A percentile compares a stretch with the other conserved stretches of the same genome.
Evolutionary conservation across 306 rosid genomes (phyloP).

Genomic region (Cucurbita moschata): DNA sequence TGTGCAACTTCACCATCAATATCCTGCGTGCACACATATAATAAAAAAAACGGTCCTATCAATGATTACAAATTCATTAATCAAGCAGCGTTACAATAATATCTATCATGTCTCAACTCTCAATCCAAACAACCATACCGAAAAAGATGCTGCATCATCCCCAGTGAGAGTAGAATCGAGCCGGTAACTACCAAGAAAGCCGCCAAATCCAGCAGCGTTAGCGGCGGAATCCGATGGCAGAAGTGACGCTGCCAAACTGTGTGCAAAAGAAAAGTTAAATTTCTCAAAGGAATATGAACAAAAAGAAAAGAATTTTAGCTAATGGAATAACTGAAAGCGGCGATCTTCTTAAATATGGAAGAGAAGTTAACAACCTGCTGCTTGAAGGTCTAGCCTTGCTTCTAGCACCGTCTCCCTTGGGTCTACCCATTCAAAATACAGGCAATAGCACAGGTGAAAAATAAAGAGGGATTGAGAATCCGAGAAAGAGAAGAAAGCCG

Average conservation of each 20-base stretch:
- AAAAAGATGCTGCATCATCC: conserved; percentile 39
- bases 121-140: conserved; percentile 20
- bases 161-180: conserved; percentile 45
- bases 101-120: background rate
- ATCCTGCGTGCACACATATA: conserved; percentile 31
- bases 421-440: conserved; percentile 42
- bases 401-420: conserved; percentile 73
- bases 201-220: conserved; percentile 60
- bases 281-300: background rate
- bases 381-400: conserved; percentile 83
- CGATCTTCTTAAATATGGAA: background rate
- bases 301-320: background rate
- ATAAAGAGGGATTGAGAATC: background rate
- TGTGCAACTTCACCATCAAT: conserved; percentile 72
- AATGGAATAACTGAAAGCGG: background rate
- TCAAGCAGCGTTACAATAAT: background rate
- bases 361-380: conserved; percentile 42
- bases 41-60: background rate
- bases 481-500: background rate
- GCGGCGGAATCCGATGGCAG: conserved; percentile 54
- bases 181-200: conserved; percentile 77
- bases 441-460: background rate
- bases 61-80: background rate
- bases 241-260: conserved; percentile 80
- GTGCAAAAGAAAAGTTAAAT: background rate